These are phyloP conservation scores for Penicillium dipodomyicola DNA, from an alignment of 495 filamentous ascomycete species.

Conservation along the genomic window DNA sequence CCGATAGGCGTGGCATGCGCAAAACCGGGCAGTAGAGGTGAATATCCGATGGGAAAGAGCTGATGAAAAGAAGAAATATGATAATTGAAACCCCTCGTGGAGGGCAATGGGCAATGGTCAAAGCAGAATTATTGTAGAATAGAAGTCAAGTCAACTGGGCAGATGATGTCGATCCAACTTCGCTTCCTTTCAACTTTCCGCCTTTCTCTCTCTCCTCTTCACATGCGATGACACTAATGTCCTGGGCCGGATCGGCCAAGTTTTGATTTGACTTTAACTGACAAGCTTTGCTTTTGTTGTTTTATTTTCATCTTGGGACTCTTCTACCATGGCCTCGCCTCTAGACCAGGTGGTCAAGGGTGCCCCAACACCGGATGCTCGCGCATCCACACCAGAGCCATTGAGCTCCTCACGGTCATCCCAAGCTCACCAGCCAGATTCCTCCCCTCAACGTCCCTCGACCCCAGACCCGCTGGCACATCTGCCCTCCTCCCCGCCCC, in stretches of 20 bases:
- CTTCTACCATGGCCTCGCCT: constrained; percentile 50
- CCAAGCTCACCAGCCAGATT: constrained; percentile 31
- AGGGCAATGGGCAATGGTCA: constrained; percentile 14
- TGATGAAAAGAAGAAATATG: constrained; percentile 2
- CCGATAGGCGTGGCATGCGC: constrained; percentile 20
- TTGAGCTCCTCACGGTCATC: constrained; percentile 24
- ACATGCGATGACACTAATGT: constrained; percentile 22
- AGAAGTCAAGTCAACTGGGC: constrained; percentile 11
- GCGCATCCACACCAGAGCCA: constrained; percentile 40
- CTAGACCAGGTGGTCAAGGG: constrained; percentile 90
- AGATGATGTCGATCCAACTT: constrained; percentile 17
- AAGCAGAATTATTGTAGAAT: constrained; percentile 4
- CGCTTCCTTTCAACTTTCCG: constrained; percentile 15
- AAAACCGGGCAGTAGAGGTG: constrained; percentile 10
- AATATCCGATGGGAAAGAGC: constrained; percentile 5
- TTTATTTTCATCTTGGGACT: neutral
- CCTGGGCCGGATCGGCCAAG: constrained; percentile 34
- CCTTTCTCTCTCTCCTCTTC: constrained; percentile 17
- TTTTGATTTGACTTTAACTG: constrained; percentile 11
- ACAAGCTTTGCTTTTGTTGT: constrained; percentile 3
- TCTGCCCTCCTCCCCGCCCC: constrained; percentile 87
- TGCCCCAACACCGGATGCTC: constrained; percentile 55
- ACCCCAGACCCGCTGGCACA: constrained; percentile 71
- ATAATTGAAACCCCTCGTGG: constrained; percentile 1
- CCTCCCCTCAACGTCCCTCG: constrained; percentile 40